Evolutionary conservation across 257 asterid genomes (phyloP), one percentile per base, ranked within the genome.

Genomic region (Solanum sitiens): DNA sequence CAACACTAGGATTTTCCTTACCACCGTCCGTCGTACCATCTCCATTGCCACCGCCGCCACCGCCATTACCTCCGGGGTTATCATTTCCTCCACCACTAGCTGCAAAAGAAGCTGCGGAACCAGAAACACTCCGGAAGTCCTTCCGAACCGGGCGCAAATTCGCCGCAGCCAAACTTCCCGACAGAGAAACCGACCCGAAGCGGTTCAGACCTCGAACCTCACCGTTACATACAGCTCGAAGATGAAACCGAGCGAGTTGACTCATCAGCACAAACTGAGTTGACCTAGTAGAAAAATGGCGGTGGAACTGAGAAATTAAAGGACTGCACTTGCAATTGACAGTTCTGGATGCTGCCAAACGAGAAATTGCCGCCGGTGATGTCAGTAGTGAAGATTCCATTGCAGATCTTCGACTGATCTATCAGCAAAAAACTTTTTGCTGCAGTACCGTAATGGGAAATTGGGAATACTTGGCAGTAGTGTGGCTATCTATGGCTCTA

Each of bases 51-150:
- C 94, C 97, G 11, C 94, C 96, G 5, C 93, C 95, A 1, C 93
- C 95, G 2, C 91, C 90, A 67, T 89, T 92, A 5, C 90, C 88
- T 45, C 87, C 32, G 11, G 75, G 75, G 21, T 94, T 94, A 80
- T 88, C 94, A 87, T 88, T 87, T 85, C 98, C 96, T 44, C 98
- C 99, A n/a, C 95, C 95, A 27, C 95, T 96, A 18, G 96, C 88
- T 45, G 94, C 93, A 92, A 89, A 90, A 18, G 97, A 93, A 67
- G 94, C 93, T 5, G 95, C 90, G 50, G 93, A 95, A 76, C 88
- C 83, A 18, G 93, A 90, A 8, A 93, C 93, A 77, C 95, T 92
- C 77, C 80, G 92, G 56, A 92, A 85, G 2, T 94, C 91, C 87
- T 86, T 63, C 67, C 86, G 83, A 27, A 53, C 85, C 30, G 89